Base-by-base conservation (phyloP, 768 basidiomycete genomes). In the Russula brevipes region DNA sequence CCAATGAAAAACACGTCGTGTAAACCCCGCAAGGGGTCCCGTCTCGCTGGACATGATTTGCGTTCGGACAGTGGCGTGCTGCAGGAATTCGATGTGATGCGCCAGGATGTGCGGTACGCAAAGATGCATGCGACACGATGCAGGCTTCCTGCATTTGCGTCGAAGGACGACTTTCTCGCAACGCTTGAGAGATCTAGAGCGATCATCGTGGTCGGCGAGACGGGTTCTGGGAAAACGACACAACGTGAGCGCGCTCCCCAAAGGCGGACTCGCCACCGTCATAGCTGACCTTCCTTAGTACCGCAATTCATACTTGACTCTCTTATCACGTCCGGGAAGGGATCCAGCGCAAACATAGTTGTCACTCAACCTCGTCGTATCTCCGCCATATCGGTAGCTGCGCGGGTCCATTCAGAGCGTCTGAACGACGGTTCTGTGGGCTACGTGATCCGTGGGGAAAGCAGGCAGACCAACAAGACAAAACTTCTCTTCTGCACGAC, bases 151-250 rank as follows among this genome's bases (percentile, higher is more conserved):
- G 92, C 93, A 1, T 96, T 88, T 75, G 71, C 79, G 30, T 82
- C 84, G 11, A 81, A 81, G 69, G 80, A 83, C 24, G 76, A 81
- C 14, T 91, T 97, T 67, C 73, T 94, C 52, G 59, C 76, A 14
- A 70, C 79, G 24, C 75, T 97, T 9, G 77, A 82, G 42, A 74
- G 70, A 10, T 84, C 83, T 67, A 78, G 86, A 53, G 89, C 88
- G 3, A 81, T 94, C 1, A 82, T 98, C 0, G 87, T 97, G 0
- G 89, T 95, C 5, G 95, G 95, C 49, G 94, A 96, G 74, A 94
- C 91, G 55, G 91, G 94, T 54, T 92, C 88, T 55, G 94, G 94
- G 33, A 98, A 98, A 74, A 94, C 92, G 2, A 94, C 92, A 0
- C 92, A 94, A 70, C 70, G 89, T 91, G 68, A 63, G 80, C 65